Evolutionary conservation across 2,329 filamentous ascomycete species (phyloP), one percentile per base, ranked within the genome.

Genomic region (Trichoderma sp.): DNA sequence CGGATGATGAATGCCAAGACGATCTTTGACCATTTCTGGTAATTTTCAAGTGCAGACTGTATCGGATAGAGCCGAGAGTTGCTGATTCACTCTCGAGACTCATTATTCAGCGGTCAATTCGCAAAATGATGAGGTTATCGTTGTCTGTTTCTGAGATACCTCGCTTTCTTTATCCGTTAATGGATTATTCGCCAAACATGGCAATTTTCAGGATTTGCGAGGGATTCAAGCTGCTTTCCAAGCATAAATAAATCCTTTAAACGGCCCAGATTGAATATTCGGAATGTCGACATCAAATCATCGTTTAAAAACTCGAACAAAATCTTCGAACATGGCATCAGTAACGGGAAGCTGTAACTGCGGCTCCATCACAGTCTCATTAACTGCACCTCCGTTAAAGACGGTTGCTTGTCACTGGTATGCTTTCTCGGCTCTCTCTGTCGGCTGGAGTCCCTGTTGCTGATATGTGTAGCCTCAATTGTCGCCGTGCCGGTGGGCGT

Each of bases 191-290:
- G 15, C 26, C 53, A 57, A 28, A 3, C 3, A 12, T 6, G 55
- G 55, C 17, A 34, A 32, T 11, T 32, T 58, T 34, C 17, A 2
- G 3, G 17, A 12, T 12, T n/a, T 20, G 17, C 28, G 8, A 50
- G 9, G 4, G 2, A 20, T 12, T 20, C 0, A 20, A 20, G n/a
- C 43, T 0, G 2, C 17, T 0, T 0, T 6, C 6, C 8, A 20
- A 32, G 55, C 28, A 59, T 12, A 34, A 59, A 59, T 59, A 59
- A 59, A 59, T 0, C 3, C 9, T 32, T 32, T 5, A 0, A 59
- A n/a, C 9, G 2, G 1, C 3, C 3, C 53, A 30, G 17, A 11
- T 3, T 20, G 13, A 57, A 3, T 6, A 28, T 57, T 17, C 9
- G 3, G 53, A 17, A 6, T 20, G 0, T n/a, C 26, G 3, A 15